phyloP scores from a whole-genome alignment of 108 stramenopile genomes.

The Fistulifera pelliculosa region DNA sequence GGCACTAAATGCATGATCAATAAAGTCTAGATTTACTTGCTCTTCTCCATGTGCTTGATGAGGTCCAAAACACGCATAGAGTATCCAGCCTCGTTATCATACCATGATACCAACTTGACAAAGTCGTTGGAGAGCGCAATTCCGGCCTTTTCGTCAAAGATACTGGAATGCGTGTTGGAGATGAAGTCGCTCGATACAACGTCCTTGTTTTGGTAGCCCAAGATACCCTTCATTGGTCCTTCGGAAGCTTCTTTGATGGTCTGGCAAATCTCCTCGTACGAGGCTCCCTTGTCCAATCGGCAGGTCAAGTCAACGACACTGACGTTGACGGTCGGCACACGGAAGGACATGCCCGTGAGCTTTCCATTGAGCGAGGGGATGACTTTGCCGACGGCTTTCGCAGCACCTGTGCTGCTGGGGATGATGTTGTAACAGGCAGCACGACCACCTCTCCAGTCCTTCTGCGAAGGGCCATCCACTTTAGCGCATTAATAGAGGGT shows the following conservation, averaged over 20 bases:
- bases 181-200: constrained; percentile 97
- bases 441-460: constrained; percentile 99
- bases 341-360: constrained; percentile 99
- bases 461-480: constrained; percentile 96
- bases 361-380: constrained; percentile 96
- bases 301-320: constrained; percentile 97
- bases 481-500: too few species aligned
- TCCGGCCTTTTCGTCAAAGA: constrained; percentile 97
- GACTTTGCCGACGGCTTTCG: constrained; percentile 95
- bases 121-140: constrained; percentile 96
- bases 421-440: constrained; percentile 98
- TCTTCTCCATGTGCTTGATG: constrained; percentile 87
- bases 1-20: too few species aligned
- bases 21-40: too few species aligned
- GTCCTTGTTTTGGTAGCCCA: constrained; percentile 93
- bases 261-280: constrained; percentile 92
- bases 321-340: constrained; percentile 98
- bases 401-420: constrained; percentile 93
- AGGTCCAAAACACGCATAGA: constrained; percentile 85
- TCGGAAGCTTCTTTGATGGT: constrained; percentile 94
- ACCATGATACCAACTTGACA: constrained; percentile 99
- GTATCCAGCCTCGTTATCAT: constrained; percentile 98
- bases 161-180: constrained; percentile 81
- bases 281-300: constrained; percentile 87
- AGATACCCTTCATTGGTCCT: constrained; percentile 87